Conservation (phyloP, 176 grass and related monocot species). For the Aegilops bicornis region DNA sequence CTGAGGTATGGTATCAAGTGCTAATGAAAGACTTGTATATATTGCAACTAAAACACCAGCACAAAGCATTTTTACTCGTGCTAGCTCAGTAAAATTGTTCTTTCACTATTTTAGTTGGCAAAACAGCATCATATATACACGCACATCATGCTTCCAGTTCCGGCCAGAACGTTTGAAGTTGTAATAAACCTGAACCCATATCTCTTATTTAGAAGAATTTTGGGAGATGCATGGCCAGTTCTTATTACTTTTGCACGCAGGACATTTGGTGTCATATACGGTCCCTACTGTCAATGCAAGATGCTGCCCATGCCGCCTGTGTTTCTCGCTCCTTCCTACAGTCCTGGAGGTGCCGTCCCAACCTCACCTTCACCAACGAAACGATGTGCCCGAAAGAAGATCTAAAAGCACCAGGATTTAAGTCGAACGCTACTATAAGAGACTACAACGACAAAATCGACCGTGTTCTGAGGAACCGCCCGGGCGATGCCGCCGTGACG, state of each 20-base stretch:
- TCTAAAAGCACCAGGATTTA: neutral
- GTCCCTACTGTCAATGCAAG: neutral
- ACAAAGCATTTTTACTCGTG: too few species aligned
- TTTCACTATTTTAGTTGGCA: too few species aligned
- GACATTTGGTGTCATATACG: neutral
- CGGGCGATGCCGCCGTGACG: neutral
- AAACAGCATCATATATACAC: too few species aligned
- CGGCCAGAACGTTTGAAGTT: too few species aligned
- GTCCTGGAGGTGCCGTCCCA: neutral
- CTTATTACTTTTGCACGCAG: neutral
- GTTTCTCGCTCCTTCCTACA: neutral
- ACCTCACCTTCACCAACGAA: neutral
- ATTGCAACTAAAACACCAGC: too few species aligned
- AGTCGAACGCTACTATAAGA: neutral
- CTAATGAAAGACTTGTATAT: too few species aligned
- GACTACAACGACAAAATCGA: neutral
- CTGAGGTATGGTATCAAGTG: too few species aligned
- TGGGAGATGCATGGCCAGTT: too few species aligned
- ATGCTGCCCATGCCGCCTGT: neutral
- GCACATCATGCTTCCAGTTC: too few species aligned
- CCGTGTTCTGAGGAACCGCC: neutral
- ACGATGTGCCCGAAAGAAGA: neutral
- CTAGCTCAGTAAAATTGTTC: too few species aligned
- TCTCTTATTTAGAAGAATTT: too few species aligned
- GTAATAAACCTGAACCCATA: too few species aligned